phyloP scores from a whole-genome alignment of 2,329 filamentous ascomycete genomes.

The Aureobasidium sp. region DNA sequence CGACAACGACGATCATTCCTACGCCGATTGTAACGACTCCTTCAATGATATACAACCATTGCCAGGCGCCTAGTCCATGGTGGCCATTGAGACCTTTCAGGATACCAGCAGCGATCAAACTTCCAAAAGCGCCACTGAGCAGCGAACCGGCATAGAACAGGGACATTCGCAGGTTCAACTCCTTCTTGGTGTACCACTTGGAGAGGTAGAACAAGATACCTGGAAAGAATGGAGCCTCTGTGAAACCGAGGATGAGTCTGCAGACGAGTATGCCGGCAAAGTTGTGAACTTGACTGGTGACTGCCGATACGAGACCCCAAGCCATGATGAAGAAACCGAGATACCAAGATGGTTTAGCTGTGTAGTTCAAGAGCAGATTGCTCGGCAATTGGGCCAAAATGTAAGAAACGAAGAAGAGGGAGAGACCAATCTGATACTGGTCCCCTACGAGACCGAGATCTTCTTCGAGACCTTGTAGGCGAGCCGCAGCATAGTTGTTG shows the following conservation, averaged over 20 bases:
- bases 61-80: conserved; percentile 53
- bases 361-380: conserved; percentile 41
- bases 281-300: conserved; percentile 38
- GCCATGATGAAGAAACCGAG: conserved; percentile 37
- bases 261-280: conserved; percentile 39
- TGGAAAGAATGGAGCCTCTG: conserved; percentile 28
- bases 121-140: conserved; percentile 65
- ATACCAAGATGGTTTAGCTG: conserved; percentile 33
- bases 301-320: conserved; percentile 41
- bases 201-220: conserved; percentile 53
- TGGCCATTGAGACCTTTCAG: conserved; percentile 56
- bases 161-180: conserved; percentile 59
- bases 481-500: conserved; percentile 59
- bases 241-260: conserved; percentile 40
- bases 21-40: conserved; percentile 54
- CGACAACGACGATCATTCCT: conserved; percentile 26
- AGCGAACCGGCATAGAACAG: conserved; percentile 62
- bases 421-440: conserved; percentile 55
- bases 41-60: conserved; percentile 60
- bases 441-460: conserved; percentile 51
- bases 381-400: conserved; percentile 39
- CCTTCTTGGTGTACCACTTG: conserved; percentile 64
- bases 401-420: conserved; percentile 11
- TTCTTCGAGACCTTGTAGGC: conserved; percentile 56
- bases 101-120: conserved; percentile 54